Conservation (phyloP, 129 eudicot genomes). For the Ambrosia trifida region DNA sequence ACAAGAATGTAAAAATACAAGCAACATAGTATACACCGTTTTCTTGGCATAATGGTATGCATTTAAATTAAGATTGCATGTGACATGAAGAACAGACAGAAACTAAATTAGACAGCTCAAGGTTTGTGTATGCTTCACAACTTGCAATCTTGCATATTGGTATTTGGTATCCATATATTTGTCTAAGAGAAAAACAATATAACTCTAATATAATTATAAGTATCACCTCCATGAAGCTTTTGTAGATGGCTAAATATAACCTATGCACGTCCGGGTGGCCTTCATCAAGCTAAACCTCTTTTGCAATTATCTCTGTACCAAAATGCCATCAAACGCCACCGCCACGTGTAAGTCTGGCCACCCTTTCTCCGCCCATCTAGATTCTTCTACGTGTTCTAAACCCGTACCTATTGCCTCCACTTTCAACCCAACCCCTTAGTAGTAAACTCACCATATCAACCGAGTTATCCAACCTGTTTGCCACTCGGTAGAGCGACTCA, state of each 20-base stretch:
- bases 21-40: not conserved
- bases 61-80: not conserved
- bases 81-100: not conserved
- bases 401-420: conserved; percentile 23
- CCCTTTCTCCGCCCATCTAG: conserved; percentile 44
- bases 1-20: not conserved
- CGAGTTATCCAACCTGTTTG: conserved; percentile 47
- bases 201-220: not conserved
- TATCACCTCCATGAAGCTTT: conserved; percentile 93
- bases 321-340: conserved; percentile 64
- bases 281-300: conserved; percentile 9
- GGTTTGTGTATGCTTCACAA: not conserved
- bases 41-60: not conserved
- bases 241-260: conserved; percentile 65
- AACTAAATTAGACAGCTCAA: not conserved
- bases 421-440: conserved; percentile 47
- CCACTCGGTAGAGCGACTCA: conserved; percentile 50
- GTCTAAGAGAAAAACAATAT: not conserved
- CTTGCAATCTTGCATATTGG: too few species aligned
- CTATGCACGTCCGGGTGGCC: conserved; percentile 14
- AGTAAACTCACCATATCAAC: conserved; percentile 48
- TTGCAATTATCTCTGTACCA: conserved; percentile 66
- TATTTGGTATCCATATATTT: not conserved
- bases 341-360: conserved; percentile 66
- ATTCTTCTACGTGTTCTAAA: conserved; percentile 23